Conservation (phyloP, 2,329 filamentous ascomycete species). For the Shiraia sp. region DNA sequence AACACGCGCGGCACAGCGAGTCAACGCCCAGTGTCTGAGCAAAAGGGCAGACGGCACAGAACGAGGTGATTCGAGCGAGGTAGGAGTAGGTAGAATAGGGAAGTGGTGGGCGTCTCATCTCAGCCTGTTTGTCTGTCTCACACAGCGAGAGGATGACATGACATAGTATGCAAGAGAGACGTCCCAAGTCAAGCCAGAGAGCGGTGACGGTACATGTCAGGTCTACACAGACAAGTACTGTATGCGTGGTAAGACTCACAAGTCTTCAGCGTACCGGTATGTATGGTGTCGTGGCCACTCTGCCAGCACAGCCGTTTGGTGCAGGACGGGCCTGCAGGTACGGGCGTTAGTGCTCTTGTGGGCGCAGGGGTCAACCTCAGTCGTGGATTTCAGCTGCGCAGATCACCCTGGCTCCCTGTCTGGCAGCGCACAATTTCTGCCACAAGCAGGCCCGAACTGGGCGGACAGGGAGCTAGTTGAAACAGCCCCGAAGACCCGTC, state of each 20-base stretch:
- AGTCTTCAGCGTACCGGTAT: too few species aligned
- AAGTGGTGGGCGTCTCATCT: too few species aligned
- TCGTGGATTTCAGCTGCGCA: slow-evolving; percentile 30
- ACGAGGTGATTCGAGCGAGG: too few species aligned
- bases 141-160: too few species aligned
- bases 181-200: too few species aligned
- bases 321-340: slow-evolving; percentile 26
- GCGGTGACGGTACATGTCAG: too few species aligned
- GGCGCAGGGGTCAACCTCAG: slow-evolving; percentile 23
- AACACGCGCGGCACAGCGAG: slow-evolving; percentile 28
- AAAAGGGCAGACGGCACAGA: slow-evolving; percentile 9
- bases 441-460: slow-evolving; percentile 26
- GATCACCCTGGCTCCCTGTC: slow-evolving; percentile 35
- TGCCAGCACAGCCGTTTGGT: slow-evolving; percentile 25
- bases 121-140: too few species aligned
- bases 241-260: too few species aligned
- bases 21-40: slow-evolving; percentile 17
- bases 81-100: too few species aligned
- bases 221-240: too few species aligned
- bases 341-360: slow-evolving; percentile 19
- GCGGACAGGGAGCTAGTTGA: slow-evolving; percentile 39
- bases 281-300: neutral
- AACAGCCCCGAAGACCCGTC: slow-evolving; percentile 45
- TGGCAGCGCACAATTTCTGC: slow-evolving; percentile 27
- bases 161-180: too few species aligned